phyloP scores from a whole-genome alignment of 2,329 filamentous ascomycete species.

The Fusarium proliferatum region DNA sequence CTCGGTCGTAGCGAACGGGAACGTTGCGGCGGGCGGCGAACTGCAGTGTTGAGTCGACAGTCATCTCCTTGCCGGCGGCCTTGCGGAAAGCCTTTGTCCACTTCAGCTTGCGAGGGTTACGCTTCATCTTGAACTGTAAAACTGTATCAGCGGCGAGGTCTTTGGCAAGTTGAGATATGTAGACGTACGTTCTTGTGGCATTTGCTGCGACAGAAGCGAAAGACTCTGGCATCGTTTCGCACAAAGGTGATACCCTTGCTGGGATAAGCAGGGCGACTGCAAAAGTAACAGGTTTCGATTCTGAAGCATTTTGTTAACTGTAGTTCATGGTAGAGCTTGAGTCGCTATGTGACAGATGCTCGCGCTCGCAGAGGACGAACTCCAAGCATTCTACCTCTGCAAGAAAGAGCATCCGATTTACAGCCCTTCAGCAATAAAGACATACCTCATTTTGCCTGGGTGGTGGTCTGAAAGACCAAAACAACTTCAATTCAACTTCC shows the following conservation, averaged over 20 bases:
- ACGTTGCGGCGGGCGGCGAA: constrained; percentile 95
- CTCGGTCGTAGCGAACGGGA: constrained; percentile 94
- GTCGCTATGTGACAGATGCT: constrained; percentile 9
- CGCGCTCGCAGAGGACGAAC: background rate
- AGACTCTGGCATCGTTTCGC: constrained; percentile 63
- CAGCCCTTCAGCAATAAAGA: background rate
- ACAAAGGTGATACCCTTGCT: constrained; percentile 67
- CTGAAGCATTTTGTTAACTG: constrained; percentile 43
- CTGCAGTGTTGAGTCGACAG: constrained; percentile 91
- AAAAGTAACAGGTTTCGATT: constrained; percentile 60
- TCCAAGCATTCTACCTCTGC: background rate
- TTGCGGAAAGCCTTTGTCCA: constrained; percentile 96
- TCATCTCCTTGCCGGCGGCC: constrained; percentile 83
- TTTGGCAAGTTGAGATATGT: background rate
- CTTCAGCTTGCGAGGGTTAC: constrained; percentile 94
- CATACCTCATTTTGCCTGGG: constrained; percentile 44
- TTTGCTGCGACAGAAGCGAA: constrained; percentile 70
- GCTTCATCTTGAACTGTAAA: constrained; percentile 91
- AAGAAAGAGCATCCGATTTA: background rate
- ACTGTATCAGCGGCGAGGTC: constrained; percentile 14
- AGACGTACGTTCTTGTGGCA: constrained; percentile 67
- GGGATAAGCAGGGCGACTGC: constrained; percentile 62
- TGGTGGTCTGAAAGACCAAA: constrained; percentile 43
- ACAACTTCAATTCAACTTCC: constrained; percentile 43
- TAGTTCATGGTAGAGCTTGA: constrained; percentile 5